Evolutionary conservation across 176 grass and related monocot genomes (phyloP).

Genomic region (Phragmites australis): DNA sequence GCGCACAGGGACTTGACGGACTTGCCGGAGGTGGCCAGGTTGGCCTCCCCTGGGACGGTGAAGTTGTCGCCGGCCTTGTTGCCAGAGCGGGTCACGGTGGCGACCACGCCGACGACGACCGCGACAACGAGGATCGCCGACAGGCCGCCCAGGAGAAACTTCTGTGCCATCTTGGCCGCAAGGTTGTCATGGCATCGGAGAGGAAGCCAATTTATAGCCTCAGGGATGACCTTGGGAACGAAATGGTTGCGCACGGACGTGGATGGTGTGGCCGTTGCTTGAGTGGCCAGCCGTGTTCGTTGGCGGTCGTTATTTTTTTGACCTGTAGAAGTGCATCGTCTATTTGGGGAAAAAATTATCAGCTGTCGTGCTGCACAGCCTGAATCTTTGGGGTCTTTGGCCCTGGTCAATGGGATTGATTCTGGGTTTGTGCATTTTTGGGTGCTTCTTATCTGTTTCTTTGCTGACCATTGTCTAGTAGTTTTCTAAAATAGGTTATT

Average conservation of each 20-base stretch:
- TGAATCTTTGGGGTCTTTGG: neutral
- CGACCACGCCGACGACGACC: conserved; percentile 61
- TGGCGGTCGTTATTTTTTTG: conserved; percentile 1
- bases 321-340: neutral
- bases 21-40: conserved; percentile 52
- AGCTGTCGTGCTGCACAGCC: too few relatives aligned
- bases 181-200: neutral
- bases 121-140: conserved; percentile 58
- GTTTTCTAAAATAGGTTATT: neutral
- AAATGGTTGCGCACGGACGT: neutral
- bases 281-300: conserved; percentile 18
- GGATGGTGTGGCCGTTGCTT: conserved; percentile 19
- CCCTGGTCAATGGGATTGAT: conserved; percentile 20
- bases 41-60: conserved; percentile 45
- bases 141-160: conserved; percentile 51
- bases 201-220: conserved; percentile 3
- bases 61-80: conserved; percentile 43
- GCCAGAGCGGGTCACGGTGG: conserved; percentile 41
- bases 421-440: neutral
- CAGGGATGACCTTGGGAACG: neutral
- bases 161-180: conserved; percentile 48
- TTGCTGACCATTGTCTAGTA: neutral
- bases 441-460: neutral
- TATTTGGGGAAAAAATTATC: too few relatives aligned
- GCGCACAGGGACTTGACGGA: conserved; percentile 61